Evolutionary conservation across 805 yeast genomes (phyloP).

Genomic region (Teunomyces barrocoloradensis): DNA sequence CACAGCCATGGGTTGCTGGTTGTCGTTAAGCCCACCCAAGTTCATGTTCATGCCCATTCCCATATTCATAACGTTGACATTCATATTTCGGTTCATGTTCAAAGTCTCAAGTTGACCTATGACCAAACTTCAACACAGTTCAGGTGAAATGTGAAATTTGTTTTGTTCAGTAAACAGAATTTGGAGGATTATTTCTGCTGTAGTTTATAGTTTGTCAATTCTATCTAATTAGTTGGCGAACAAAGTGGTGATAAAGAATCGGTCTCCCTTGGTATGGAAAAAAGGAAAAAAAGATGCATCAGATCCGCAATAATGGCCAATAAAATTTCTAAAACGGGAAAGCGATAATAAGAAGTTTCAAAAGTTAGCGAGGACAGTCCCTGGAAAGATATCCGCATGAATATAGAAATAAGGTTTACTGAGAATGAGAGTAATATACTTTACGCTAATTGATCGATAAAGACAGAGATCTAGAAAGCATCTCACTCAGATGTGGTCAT

Average conservation of each 20-base stretch:
- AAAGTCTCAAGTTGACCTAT: not conserved
- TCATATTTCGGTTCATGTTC: slow-evolving; percentile 10
- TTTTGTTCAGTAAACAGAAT: not conserved
- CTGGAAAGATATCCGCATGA: not conserved
- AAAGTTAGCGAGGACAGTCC: not conserved
- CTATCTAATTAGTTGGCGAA: slow-evolving; percentile 1
- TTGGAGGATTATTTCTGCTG: not conserved
- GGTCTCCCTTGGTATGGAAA: slow-evolving; percentile 1
- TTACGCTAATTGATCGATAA: not conserved
- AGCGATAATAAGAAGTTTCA: not conserved
- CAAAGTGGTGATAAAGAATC: slow-evolving; percentile 2
- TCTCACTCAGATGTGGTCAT: not conserved
- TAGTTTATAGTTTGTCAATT: not conserved
- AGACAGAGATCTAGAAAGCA: not conserved
- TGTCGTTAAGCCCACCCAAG: slow-evolving; percentile 6
- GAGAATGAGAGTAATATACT: not conserved
- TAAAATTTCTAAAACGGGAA: slow-evolving; percentile 1
- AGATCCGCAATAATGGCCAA: slow-evolving; percentile 3
- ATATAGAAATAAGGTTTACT: not conserved
- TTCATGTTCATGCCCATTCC: slow-evolving; percentile 9
- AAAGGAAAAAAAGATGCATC: slow-evolving; percentile 2
- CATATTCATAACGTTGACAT: slow-evolving; percentile 11
- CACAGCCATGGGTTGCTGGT: slow-evolving; percentile 9
- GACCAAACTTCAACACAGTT: slow-evolving; percentile 3
- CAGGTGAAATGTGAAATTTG: not conserved